These are phyloP conservation scores for Moricandia moricandioides DNA, from an alignment of 345 rosid species.

Conservation along the genomic window DNA sequence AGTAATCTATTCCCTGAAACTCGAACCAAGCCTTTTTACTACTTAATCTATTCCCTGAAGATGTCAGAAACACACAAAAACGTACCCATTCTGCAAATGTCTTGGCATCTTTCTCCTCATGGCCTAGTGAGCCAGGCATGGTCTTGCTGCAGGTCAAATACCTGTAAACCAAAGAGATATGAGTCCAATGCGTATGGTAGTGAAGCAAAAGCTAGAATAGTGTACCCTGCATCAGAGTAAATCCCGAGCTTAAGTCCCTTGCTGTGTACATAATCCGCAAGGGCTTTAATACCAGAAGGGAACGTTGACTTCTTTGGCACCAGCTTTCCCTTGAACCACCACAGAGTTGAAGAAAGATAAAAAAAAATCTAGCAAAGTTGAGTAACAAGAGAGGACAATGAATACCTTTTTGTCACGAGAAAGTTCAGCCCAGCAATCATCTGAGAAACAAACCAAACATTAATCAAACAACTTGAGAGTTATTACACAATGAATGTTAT, in stretches of 20 bases:
- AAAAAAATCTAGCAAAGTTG: neutral
- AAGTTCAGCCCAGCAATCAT: constrained; percentile 96
- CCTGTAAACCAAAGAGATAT: constrained; percentile 38
- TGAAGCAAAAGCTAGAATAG: neutral
- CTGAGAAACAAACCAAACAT: constrained; percentile 39
- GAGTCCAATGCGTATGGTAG: neutral
- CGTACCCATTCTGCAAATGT: constrained; percentile 87
- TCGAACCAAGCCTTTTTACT: constrained; percentile 8
- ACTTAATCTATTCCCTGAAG: constrained; percentile 79
- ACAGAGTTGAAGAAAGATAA: neutral
- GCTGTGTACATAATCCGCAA: constrained; percentile 78
- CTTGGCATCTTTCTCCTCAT: constrained; percentile 87
- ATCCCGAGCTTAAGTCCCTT: constrained; percentile 93
- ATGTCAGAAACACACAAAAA: neutral
- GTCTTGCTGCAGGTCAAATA: constrained; percentile 75
- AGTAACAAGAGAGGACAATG: neutral
- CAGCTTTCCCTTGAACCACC: constrained; percentile 56
- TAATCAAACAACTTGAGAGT: neutral
- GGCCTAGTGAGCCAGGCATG: constrained; percentile 92
- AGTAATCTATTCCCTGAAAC: constrained; percentile 74
- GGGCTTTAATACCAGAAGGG: constrained; percentile 79
- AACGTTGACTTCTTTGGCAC: constrained; percentile 62
- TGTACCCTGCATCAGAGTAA: constrained; percentile 87
- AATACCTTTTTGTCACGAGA: constrained; percentile 63
- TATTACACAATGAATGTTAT: neutral